Evolutionary conservation across 1,284 basidiomycete genomes (phyloP), one percentile per base, ranked within the genome.

Genomic region (Spongiforma sp.): DNA sequence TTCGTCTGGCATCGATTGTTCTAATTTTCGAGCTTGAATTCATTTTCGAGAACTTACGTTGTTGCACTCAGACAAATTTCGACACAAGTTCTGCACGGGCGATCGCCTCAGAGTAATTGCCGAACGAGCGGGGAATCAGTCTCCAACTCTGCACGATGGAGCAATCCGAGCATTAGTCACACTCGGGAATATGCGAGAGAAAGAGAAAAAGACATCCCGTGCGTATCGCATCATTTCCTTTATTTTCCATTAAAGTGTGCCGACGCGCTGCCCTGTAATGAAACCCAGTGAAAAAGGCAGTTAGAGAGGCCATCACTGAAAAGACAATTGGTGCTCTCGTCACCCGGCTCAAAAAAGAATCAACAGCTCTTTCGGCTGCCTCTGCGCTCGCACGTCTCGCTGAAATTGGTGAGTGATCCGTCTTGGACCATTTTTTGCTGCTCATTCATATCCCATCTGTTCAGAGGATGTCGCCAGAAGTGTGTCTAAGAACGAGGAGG

Each of bases 261-360:
- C n/a, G n/a, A n/a, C n/a, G n/a, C n/a, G n/a, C n/a, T n/a, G n/a
- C n/a, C n/a, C n/a, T n/a, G n/a, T n/a, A n/a, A n/a, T n/a, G n/a
- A n/a, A n/a, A n/a, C n/a, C n/a, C 30, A 61, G 64, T 68, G 53
- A 65, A 43, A 24, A 15, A 8, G 32, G 36, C 54, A 11, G 67
- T 75, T 26, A 64, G 10, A 19, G 57, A 60, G 1, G 67, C 71
- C 32, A 71, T 76, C 54, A 34, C 58, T 19, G 61, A 54, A 17
- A 62, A 65, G 39, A 75, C 66, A 24, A 58, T 76, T 7, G 34
- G 33, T 4, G 52, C 62, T 8, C 71, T 77, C 17, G 59, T 76
- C 12, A 19, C 62, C 30, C 67, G 60, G 21, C 63, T 75, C 10
- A 50, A 37, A 24, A 17, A 63, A 12, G 72, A 70, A 53, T 62